Evolutionary conservation across 805 yeast species (phyloP).

Genomic region (Metschnikowia continentalis): DNA sequence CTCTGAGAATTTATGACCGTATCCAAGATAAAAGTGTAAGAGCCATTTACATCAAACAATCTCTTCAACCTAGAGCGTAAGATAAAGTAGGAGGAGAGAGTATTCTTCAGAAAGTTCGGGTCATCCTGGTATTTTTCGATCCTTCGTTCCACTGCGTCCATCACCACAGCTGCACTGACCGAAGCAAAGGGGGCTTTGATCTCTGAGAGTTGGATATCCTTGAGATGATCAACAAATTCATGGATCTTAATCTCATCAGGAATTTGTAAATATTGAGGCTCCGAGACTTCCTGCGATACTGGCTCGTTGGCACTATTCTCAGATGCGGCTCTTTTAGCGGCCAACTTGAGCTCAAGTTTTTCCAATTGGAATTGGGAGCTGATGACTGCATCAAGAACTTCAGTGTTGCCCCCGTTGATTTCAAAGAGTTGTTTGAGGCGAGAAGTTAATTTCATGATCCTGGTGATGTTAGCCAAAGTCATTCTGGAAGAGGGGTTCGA

Average conservation of each 20-base stretch:
- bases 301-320: slow-evolving; percentile 8
- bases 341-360: slow-evolving; percentile 12
- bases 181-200: slow-evolving; percentile 4
- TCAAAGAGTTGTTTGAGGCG: slow-evolving; percentile 12
- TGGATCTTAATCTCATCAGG: slow-evolving; percentile 14
- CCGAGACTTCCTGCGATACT: slow-evolving; percentile 8
- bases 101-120: slow-evolving; percentile 2
- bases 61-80: slow-evolving; percentile 8
- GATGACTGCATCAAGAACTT: slow-evolving; percentile 16
- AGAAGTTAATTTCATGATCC: slow-evolving; percentile 12
- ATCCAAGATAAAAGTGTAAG: slow-evolving; percentile 56
- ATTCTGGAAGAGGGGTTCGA: slow-evolving; percentile 10
- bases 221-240: slow-evolving; percentile 8
- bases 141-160: slow-evolving; percentile 4
- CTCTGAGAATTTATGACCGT: slow-evolving; percentile 48
- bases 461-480: slow-evolving; percentile 6
- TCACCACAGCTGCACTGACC: slow-evolving; percentile 5
- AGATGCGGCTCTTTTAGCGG: background rate
- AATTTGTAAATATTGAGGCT: slow-evolving; percentile 10
- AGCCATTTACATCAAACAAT: slow-evolving; percentile 42
- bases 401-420: slow-evolving; percentile 16
- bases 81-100: slow-evolving; percentile 3
- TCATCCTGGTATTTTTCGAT: slow-evolving; percentile 1
- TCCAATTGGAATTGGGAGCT: slow-evolving; percentile 11
- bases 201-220: slow-evolving; percentile 5